phyloP scores from a whole-genome alignment of 2,329 filamentous ascomycete genomes.

The Cladosporium cucumerinum region DNA sequence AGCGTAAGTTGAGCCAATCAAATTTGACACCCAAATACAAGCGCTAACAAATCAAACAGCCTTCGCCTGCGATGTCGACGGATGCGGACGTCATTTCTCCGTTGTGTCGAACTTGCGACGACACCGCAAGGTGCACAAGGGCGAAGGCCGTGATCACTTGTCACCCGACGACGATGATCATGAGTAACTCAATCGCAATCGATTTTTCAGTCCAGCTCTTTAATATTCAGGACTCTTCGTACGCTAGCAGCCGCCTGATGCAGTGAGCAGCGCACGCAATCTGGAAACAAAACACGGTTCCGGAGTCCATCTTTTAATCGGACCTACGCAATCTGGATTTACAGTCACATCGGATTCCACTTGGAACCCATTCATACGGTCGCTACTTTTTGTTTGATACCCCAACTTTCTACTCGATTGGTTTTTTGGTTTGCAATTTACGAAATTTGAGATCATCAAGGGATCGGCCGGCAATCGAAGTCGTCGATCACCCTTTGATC shows the following conservation, averaged over 20 bases:
- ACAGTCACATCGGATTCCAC: neutral
- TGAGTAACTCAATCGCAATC: constrained; percentile 27
- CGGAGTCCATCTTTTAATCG: neutral
- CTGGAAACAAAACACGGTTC: neutral
- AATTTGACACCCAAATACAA: too few species aligned
- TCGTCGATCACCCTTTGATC: constrained; percentile 6
- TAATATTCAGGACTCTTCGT: constrained; percentile 4
- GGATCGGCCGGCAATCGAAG: neutral
- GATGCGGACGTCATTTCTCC: constrained; percentile 92
- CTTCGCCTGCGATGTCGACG: constrained; percentile 90
- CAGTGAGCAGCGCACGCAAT: neutral
- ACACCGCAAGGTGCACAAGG: constrained; percentile 94
- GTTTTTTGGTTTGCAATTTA: neutral
- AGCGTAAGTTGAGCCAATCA: constrained; percentile 66
- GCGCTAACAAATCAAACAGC: constrained; percentile 52
- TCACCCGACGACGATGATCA: constrained; percentile 50
- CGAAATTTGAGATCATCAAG: constrained; percentile 2
- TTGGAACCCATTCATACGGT: constrained; percentile 20
- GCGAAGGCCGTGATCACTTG: constrained; percentile 52
- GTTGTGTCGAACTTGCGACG: constrained; percentile 93
- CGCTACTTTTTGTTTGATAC: constrained; percentile 36
- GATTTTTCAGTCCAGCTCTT: neutral
- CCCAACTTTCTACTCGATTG: constrained; percentile 19
- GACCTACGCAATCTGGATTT: neutral
- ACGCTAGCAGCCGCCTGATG: neutral